These are phyloP conservation scores for Aspergillus costaricaensis DNA, from an alignment of 2,329 filamentous ascomycete genomes.

Conservation along the genomic window DNA sequence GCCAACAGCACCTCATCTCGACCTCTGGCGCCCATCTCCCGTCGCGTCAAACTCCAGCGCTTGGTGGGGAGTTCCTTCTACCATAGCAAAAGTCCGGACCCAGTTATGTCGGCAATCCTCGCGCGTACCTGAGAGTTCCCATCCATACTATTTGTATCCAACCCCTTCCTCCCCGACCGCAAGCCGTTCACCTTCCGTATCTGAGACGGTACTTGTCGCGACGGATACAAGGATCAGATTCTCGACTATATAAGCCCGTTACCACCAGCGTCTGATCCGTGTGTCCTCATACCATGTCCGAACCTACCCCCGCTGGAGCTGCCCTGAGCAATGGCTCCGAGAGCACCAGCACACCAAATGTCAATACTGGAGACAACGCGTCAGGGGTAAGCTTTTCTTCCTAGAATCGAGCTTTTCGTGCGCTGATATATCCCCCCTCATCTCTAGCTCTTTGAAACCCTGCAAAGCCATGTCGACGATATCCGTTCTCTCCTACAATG, in stretches of 20 bases:
- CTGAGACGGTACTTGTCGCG: background rate
- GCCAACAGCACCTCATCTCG: background rate
- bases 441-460: conserved; percentile 41
- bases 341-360: conserved; percentile 13
- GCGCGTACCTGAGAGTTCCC: conserved; percentile 9
- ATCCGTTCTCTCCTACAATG: conserved; percentile 65
- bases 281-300: conserved; percentile 15
- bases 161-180: background rate
- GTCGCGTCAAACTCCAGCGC: background rate
- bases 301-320: conserved; percentile 13
- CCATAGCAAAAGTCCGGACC: background rate
- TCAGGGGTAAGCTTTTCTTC: conserved; percentile 32
- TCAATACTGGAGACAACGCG: conserved; percentile 22
- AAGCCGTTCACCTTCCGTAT: background rate
- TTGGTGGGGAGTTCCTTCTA: background rate
- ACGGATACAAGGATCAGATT: background rate
- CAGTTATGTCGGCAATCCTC: conserved; percentile 8
- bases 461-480: conserved; percentile 60
- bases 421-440: conserved; percentile 14
- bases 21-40: background rate
- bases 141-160: conserved; percentile 2
- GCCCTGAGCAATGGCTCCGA: conserved; percentile 11
- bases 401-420: background rate
- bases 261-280: background rate
- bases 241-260: background rate